Evolutionary conservation across 345 rosid genomes (phyloP).

Genomic region (Camelina sativa): DNA sequence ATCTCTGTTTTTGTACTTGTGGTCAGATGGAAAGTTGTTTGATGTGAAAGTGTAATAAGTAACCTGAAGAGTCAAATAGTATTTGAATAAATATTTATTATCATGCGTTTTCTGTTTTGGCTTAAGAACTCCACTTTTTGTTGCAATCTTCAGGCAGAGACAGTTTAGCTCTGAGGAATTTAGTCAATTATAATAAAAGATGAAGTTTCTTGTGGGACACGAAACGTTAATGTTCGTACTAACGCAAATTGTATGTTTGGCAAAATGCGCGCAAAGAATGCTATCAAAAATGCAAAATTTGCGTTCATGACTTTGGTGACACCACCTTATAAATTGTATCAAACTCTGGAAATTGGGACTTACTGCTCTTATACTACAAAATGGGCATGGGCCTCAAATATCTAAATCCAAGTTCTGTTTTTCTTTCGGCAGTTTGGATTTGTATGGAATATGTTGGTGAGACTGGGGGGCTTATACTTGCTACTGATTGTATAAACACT

Average conservation of each 20-base stretch:
- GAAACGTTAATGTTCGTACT: constrained; percentile 19
- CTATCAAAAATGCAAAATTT: constrained; percentile 17
- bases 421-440: no score
- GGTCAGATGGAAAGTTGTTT: constrained; percentile 8
- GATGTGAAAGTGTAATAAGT: constrained; percentile 15
- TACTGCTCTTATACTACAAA: no score
- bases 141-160: constrained; percentile 19
- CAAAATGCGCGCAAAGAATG: constrained; percentile 4
- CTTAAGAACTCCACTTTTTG: constrained; percentile 27
- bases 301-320: constrained; percentile 39
- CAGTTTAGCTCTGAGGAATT: not conserved
- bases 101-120: constrained; percentile 34
- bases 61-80: constrained; percentile 16
- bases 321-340: not conserved
- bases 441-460: no score
- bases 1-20: not conserved
- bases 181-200: constrained; percentile 1
- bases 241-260: constrained; percentile 36
- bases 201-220: constrained; percentile 15
- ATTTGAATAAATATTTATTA: not conserved
- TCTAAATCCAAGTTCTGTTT: no score
- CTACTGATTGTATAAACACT: no score
- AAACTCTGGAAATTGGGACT: no score
- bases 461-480: no score
- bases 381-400: no score